A percentile compares a stretch with the other conserved stretches of the same genome.
phyloP scores from a whole-genome alignment of 176 grass and related monocot genomes.

The Sorghum bicolor region DNA sequence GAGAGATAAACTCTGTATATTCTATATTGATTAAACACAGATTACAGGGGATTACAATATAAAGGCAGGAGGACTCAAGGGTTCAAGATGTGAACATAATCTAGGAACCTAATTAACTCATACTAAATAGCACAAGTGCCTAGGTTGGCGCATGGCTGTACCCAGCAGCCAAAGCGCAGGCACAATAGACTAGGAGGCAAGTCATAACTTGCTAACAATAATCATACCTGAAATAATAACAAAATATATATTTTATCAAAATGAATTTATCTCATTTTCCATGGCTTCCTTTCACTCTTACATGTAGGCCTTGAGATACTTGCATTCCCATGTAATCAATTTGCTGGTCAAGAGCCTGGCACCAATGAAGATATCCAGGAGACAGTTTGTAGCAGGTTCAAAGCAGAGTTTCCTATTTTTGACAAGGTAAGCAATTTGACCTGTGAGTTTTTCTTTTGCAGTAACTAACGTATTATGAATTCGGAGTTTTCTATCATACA shows the following conservation, averaged over 20 bases:
- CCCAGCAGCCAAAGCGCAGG: too few species aligned
- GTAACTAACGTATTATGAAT: neutral
- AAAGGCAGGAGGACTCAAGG: too few species aligned
- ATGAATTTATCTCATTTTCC: neutral
- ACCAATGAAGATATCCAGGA: slow-evolving; percentile 69
- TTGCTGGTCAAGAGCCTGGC: slow-evolving; percentile 70
- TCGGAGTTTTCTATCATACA: neutral
- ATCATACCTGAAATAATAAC: neutral
- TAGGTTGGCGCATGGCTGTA: too few species aligned
- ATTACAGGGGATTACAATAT: too few species aligned
- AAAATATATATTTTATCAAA: neutral
- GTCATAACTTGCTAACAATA: too few species aligned
- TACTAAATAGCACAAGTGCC: too few species aligned
- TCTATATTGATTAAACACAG: too few species aligned
- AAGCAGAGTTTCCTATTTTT: slow-evolving; percentile 76
- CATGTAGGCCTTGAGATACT: slow-evolving; percentile 61
- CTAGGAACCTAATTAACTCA: too few species aligned
- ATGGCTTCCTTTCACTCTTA: neutral
- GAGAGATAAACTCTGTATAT: too few species aligned
- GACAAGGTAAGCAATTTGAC: slow-evolving; percentile 48
- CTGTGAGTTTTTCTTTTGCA: neutral
- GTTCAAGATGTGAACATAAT: too few species aligned
- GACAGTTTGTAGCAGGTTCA: slow-evolving; percentile 60
- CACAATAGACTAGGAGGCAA: too few species aligned
- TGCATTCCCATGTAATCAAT: slow-evolving; percentile 82